A percentile compares a stretch with the other conserved stretches of the same genome.
phyloP scores from a whole-genome alignment of 2,329 filamentous ascomycete species.

The Epichloe amarillans region DNA sequence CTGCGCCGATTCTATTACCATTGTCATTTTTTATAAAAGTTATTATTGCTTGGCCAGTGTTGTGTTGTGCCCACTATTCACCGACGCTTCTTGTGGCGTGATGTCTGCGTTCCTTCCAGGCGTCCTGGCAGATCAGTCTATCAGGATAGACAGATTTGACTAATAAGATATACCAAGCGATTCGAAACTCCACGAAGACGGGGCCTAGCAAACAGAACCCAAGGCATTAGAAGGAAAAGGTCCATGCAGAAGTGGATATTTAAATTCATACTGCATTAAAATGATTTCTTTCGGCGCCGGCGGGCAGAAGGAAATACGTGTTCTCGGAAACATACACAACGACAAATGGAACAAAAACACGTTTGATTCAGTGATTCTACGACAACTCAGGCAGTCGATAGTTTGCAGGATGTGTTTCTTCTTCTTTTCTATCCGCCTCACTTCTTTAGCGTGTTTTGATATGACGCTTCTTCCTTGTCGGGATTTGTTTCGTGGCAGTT shows the following conservation, averaged over 20 bases:
- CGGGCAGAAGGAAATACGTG: neutral
- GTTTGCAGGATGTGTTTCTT: too few species aligned
- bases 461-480: too few species aligned
- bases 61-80: conserved; percentile 1
- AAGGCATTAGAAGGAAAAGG: neutral
- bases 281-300: neutral
- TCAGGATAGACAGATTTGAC: neutral
- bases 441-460: too few species aligned
- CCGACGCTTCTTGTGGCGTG: neutral
- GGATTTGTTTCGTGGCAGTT: too few species aligned
- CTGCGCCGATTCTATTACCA: conserved; percentile 3
- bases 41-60: conserved; percentile 5
- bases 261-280: neutral
- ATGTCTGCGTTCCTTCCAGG: conserved; percentile 1
- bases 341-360: neutral
- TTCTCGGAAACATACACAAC: neutral
- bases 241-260: neutral
- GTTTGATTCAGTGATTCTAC: neutral
- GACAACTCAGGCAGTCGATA: neutral
- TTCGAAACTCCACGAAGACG: neutral
- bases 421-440: too few species aligned
- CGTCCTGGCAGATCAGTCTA: neutral
- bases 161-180: neutral
- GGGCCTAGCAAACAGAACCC: neutral
- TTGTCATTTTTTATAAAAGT: conserved; percentile 5